These are phyloP conservation scores for Urochloa ruziziensis DNA, from an alignment of 176 grass and related monocot genomes.

Conservation along the genomic window DNA sequence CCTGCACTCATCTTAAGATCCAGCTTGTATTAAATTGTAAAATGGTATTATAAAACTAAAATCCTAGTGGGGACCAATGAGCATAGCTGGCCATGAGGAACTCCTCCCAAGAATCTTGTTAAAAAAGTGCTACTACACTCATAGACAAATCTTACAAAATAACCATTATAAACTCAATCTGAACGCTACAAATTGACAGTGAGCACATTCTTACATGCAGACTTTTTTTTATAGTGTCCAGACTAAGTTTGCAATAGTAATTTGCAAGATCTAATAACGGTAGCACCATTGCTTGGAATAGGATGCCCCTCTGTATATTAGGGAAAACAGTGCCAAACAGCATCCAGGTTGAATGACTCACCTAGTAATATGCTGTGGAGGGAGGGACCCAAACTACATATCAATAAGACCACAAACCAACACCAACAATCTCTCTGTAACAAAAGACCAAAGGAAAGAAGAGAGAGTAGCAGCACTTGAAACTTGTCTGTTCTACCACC, in stretches of 20 bases:
- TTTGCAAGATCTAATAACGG: slow-evolving; percentile 22
- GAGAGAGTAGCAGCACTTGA: background rate
- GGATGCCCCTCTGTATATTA: background rate
- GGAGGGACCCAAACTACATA: slow-evolving; percentile 26
- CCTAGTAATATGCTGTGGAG: slow-evolving; percentile 22
- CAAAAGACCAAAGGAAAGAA: slow-evolving; percentile 27
- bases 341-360: slow-evolving; percentile 21
- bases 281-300: background rate
- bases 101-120: slow-evolving; percentile 29
- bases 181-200: slow-evolving; percentile 53
- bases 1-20: slow-evolving; percentile 46
- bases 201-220: background rate
- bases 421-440: background rate
- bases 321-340: background rate
- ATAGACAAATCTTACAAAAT: slow-evolving; percentile 27
- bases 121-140: slow-evolving; percentile 1
- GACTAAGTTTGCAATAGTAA: slow-evolving; percentile 35
- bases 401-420: slow-evolving; percentile 21
- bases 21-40: slow-evolving; percentile 40
- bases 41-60: slow-evolving; percentile 29
- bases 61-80: slow-evolving; percentile 26
- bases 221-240: slow-evolving; percentile 35
- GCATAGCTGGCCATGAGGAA: slow-evolving; percentile 31
- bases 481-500: slow-evolving; percentile 9
- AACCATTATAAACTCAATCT: slow-evolving; percentile 38